A percentile compares a stretch with the other conserved stretches of the same genome.
Evolutionary conservation across 2,329 filamentous ascomycete species (phyloP).

Genomic region (Curvularia sp.): DNA sequence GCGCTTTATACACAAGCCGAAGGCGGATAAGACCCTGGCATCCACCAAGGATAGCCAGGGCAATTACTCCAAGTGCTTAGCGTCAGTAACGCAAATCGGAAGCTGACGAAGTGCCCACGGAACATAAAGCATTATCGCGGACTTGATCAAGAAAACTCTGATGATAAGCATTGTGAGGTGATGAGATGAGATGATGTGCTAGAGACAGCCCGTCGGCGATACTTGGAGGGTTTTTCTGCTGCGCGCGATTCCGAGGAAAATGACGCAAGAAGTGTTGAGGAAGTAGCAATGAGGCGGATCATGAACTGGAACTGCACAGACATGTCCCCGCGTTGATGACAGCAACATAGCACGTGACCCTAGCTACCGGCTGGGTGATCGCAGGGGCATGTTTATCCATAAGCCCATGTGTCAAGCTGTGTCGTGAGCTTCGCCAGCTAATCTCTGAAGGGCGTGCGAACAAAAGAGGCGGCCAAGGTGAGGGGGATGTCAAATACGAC

Average conservation of each 20-base stretch:
- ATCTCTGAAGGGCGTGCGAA: not conserved
- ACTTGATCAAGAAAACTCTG: not conserved
- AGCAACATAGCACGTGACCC: not conserved
- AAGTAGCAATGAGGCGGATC: not conserved
- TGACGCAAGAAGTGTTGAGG: not conserved
- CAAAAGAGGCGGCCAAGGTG: not conserved
- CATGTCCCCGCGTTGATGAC: not conserved
- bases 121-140: slow-evolving; percentile 7
- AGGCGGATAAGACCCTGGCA: slow-evolving; percentile 9
- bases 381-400: not conserved
- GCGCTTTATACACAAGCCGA: slow-evolving; percentile 19
- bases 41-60: slow-evolving; percentile 5
- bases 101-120: slow-evolving; percentile 8
- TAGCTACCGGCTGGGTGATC: not conserved
- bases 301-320: not conserved
- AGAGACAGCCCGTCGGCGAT: not conserved
- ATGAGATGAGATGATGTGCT: not conserved
- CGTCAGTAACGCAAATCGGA: slow-evolving; percentile 4
- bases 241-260: not conserved
- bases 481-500: not conserved
- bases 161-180: not conserved
- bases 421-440: not conserved
- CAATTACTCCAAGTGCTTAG: slow-evolving; percentile 10
- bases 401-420: not conserved
- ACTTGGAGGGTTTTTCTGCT: not conserved